Base-by-base conservation (phyloP, 805 yeast species). In the Komagataella pseudopastoris region DNA sequence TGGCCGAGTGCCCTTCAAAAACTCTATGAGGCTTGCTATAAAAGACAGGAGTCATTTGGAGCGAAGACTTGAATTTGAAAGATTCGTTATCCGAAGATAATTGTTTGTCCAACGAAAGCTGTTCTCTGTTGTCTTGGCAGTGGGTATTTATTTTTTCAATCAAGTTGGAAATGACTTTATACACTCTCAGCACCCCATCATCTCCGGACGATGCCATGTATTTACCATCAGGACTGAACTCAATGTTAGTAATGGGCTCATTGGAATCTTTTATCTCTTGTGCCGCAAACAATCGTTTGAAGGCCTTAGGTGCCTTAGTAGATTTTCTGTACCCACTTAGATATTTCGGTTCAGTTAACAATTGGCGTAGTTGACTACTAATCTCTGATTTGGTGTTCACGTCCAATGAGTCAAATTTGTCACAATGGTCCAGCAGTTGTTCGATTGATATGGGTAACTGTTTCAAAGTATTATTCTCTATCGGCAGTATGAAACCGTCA, bases 181-280 rank as follows among this genome's bases (percentile, higher is more conserved):
- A 89, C 3, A 89, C 69, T 50, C 80, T 70, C 12, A 90, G 72
- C 1, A 72, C 64, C 3, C 83, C 75, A 60, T 86, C 89, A 57
- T 85, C 79, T 17, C 96, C 95, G 0, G 91, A 96, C 1, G 85
- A 77, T 0, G 96, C 96, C 58, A 90, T 65, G 62, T 74, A 88
- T 63, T 79, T 81, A 8, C 97, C 97, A 65, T 90, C 95, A 10
- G 65, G 64, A 52, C 86, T 81, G 65, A 90, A 90, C 58, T 79
- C 76, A 69, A 85, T 70, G 7, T 79, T 76, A 77, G 89, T 87
- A n/a, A 86, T 72, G 12, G 93, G 36, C 48, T 58, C 59, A n/a
- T 49, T 48, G 3, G 60, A 50, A 23, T 56, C 54, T 50, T 67
- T 67, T 52, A 82, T 63, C 59, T 83, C 88, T 60, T 84, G 91